A percentile compares a stretch with the other conserved stretches of the same genome.
Conservation (phyloP, 2,329 filamentous ascomycete genomes). For the Aspergillus udagawae region DNA sequence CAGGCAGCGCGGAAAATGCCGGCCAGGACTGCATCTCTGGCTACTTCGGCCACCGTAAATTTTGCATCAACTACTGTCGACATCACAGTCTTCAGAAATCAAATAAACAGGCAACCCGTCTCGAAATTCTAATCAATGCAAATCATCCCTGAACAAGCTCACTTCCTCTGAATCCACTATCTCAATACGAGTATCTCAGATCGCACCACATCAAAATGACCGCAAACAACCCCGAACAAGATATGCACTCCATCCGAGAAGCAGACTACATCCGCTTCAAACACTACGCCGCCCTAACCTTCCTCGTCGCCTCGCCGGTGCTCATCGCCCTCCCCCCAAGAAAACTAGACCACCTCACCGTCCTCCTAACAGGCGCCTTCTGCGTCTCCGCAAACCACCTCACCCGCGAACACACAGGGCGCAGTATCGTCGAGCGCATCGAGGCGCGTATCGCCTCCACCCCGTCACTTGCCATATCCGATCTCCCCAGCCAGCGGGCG, state of each 20-base stretch:
- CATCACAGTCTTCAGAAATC: no score
- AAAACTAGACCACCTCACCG: conserved; percentile 34
- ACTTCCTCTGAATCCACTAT: background rate
- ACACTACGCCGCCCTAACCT: conserved; percentile 35
- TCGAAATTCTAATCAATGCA: no score
- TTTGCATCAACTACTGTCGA: background rate
- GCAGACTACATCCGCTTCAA: conserved; percentile 40
- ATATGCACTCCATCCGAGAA: conserved; percentile 18
- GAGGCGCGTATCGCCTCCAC: conserved; percentile 23
- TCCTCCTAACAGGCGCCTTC: conserved; percentile 37
- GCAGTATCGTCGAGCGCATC: conserved; percentile 32
- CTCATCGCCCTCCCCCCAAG: conserved; percentile 35
- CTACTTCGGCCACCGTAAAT: no score
- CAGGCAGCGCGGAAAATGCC: no score
- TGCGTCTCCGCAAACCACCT: conserved; percentile 37
- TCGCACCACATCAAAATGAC: background rate
- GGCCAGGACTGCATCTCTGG: no score
- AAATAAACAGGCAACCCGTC: no score
- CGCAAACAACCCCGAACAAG: conserved; percentile 4
- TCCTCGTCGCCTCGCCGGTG: conserved; percentile 32
- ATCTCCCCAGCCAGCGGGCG: conserved; percentile 32
- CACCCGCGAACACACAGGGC: conserved; percentile 34
- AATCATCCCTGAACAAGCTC: no score
- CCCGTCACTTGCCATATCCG: conserved; percentile 7
- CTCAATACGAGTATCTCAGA: background rate